Conservation (phyloP, 164 flowering plant species). For the Sextonia rubra region DNA sequence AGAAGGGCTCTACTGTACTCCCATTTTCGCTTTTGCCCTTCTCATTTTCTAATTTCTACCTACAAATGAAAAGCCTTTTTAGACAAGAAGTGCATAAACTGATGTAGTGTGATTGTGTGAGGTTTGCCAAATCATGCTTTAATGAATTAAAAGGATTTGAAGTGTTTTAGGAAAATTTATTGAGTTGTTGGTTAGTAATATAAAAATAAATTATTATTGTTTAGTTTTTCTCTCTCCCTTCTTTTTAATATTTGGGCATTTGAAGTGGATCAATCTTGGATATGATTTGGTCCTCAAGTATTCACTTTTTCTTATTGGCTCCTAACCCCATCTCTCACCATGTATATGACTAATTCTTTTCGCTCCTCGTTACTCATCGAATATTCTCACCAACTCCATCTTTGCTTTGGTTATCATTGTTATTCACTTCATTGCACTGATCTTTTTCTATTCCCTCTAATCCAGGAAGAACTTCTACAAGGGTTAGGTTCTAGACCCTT, state of each 20-base stretch:
- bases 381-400: not conserved
- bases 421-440: not conserved
- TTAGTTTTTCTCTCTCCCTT: no score
- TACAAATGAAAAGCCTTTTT: not conserved
- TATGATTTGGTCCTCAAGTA: not conserved
- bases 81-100: not conserved
- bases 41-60: no score
- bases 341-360: not conserved
- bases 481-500: constrained; percentile 39
- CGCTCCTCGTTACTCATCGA: not conserved
- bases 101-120: not conserved
- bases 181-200: no score
- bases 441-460: not conserved
- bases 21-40: no score
- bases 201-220: no score
- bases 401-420: not conserved
- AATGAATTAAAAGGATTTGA: no score
- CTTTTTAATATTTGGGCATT: no score
- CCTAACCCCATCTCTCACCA: not conserved
- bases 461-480: constrained; percentile 67
- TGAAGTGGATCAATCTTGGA: not conserved
- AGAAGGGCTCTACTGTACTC: no score
- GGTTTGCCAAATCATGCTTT: not conserved
- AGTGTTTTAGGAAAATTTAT: no score
- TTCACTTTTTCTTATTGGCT: not conserved